Evolutionary conservation across 2,329 filamentous ascomycete species (phyloP).

Genomic region (Diaporthe sp.): DNA sequence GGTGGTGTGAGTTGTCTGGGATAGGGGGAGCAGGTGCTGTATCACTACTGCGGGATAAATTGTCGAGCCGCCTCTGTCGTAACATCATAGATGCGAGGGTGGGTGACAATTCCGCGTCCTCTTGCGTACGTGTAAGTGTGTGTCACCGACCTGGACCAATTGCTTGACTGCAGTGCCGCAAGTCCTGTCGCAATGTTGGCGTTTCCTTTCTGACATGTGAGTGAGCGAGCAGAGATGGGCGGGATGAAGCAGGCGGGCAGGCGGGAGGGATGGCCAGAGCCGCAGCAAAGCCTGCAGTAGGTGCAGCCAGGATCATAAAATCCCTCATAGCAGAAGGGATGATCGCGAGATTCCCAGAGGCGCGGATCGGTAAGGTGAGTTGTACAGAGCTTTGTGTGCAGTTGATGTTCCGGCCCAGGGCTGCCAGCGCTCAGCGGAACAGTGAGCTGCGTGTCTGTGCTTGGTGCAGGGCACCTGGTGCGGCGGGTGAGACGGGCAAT

Average conservation of each 20-base stretch:
- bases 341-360: slow-evolving; percentile 24
- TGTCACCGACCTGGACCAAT: not conserved
- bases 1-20: slow-evolving; percentile 17
- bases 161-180: not conserved
- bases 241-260: not conserved
- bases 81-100: slow-evolving; percentile 23
- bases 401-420: slow-evolving; percentile 5
- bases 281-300: slow-evolving; percentile 32
- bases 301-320: slow-evolving; percentile 17
- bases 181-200: not conserved
- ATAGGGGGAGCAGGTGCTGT: slow-evolving; percentile 5
- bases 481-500: slow-evolving; percentile 35
- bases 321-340: slow-evolving; percentile 30
- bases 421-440: slow-evolving; percentile 4
- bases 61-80: slow-evolving; percentile 6
- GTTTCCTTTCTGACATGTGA: slow-evolving; percentile 23
- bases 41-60: slow-evolving; percentile 22
- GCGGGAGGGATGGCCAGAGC: not conserved
- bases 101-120: slow-evolving; percentile 4
- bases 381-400: slow-evolving; percentile 5
- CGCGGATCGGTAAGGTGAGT: slow-evolving; percentile 22
- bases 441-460: not conserved
- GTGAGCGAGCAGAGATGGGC: not conserved
- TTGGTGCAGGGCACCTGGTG: slow-evolving; percentile 2
- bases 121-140: not conserved